Conservation (phyloP, 495 filamentous ascomycete genomes). For the Tuber umbilicatum region DNA sequence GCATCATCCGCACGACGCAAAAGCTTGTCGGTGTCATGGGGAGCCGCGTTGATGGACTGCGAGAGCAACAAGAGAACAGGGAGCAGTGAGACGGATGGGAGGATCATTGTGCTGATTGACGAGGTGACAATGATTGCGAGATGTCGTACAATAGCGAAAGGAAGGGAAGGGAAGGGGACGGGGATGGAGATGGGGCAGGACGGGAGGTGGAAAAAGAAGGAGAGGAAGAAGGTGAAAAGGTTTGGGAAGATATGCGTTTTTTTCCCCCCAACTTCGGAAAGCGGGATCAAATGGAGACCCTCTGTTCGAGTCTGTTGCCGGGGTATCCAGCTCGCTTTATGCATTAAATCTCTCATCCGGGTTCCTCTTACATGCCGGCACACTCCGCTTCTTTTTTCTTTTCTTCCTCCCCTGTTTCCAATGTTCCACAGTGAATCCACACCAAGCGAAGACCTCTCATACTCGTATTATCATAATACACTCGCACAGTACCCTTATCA, state of each 20-base stretch:
- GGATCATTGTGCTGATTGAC: conserved; percentile 16
- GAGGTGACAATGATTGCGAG: background rate
- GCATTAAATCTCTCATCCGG: no score
- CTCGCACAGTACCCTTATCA: no score
- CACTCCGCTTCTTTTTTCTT: no score
- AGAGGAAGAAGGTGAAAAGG: background rate
- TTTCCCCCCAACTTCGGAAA: background rate
- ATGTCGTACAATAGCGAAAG: background rate
- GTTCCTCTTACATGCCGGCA: no score
- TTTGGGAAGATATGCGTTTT: background rate
- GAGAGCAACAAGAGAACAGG: conserved; percentile 14
- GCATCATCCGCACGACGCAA: conserved; percentile 13
- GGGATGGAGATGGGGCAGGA: background rate
- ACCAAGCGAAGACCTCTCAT: no score
- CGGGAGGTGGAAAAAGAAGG: background rate
- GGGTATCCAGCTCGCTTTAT: no score
- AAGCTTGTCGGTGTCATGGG: conserved; percentile 7
- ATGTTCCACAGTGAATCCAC: no score
- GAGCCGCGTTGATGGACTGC: conserved; percentile 12
- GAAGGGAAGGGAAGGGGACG: background rate
- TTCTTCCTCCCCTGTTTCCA: no score
- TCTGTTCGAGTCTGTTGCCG: no score
- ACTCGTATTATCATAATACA: no score
- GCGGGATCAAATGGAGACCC: background rate
- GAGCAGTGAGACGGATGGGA: conserved; percentile 13